These are phyloP conservation scores for Xylaria sp. DNA, from an alignment of 2,329 filamentous ascomycete genomes.

Conservation along the genomic window DNA sequence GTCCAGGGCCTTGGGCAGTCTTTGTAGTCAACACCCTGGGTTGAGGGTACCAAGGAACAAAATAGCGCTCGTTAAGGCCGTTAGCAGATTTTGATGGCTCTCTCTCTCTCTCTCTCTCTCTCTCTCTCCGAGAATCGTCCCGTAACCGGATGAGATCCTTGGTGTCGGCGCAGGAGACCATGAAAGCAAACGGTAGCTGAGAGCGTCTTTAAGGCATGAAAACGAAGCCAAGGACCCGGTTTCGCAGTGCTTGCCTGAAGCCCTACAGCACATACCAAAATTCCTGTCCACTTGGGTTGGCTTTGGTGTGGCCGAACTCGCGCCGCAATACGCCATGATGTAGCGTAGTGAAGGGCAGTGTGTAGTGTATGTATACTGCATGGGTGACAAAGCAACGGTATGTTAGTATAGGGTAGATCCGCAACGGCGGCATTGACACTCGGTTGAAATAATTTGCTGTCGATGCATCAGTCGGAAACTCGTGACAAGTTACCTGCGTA, in stretches of 20 bases:
- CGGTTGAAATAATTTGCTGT: constrained; percentile 21
- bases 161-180: neutral
- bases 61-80: neutral
- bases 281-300: constrained; percentile 7
- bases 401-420: neutral
- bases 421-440: constrained; percentile 16
- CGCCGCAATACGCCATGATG: neutral
- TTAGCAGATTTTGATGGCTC: no score
- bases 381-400: neutral
- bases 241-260: constrained; percentile 16
- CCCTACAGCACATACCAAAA: constrained; percentile 2
- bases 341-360: neutral
- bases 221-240: constrained; percentile 17
- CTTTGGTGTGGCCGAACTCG: constrained; percentile 27
- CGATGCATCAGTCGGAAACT: constrained; percentile 22
- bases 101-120: no score
- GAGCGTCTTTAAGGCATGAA: constrained; percentile 7
- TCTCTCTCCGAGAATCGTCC: neutral
- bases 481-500: constrained; percentile 11
- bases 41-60: neutral
- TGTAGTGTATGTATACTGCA: neutral
- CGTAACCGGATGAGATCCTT: neutral
- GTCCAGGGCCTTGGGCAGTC: neutral
- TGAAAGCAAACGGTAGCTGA: neutral
- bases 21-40: neutral